Conservation (phyloP, 352 stramenopile genomes). For the Sclerospora graminicola region DNA sequence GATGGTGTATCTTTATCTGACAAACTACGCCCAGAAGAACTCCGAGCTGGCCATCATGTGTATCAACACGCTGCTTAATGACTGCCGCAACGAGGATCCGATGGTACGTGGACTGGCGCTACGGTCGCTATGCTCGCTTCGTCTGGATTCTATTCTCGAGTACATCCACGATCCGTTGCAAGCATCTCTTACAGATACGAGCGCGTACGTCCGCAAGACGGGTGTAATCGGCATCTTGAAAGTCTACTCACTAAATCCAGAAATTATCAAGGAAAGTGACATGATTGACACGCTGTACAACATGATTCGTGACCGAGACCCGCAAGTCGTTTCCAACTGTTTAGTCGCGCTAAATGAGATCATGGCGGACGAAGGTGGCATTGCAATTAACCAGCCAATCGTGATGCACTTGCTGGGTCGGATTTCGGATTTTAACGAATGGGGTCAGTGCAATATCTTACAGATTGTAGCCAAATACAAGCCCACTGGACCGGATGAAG, state of each 20-base stretch:
- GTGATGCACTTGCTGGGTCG: conserved; percentile 96
- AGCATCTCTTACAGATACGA: conserved; percentile 90
- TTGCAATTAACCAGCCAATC: conserved; percentile 95
- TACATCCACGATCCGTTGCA: conserved; percentile 94
- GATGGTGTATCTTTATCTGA: conserved; percentile 99
- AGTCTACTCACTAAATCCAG: conserved; percentile 87
- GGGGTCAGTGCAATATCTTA: conserved; percentile 95
- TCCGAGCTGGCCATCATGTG: conserved; percentile 99
- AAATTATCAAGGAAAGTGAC: conserved; percentile 87
- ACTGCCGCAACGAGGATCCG: conserved; percentile 97
- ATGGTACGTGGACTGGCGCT: conserved; percentile 97
- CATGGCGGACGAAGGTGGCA: conserved; percentile 92
- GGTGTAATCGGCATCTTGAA: conserved; percentile 99
- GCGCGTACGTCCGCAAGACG: conserved; percentile 98
- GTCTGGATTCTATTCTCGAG: conserved; percentile 96
- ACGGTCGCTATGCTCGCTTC: conserved; percentile 92
- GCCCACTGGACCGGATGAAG: conserved; percentile 90
- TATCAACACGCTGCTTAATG: conserved; percentile 99
- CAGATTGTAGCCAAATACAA: conserved; percentile 92
- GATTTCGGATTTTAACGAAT: conserved; percentile 99
- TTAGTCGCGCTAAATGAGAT: conserved; percentile 98
- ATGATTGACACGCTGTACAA: conserved; percentile 98
- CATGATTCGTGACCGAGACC: conserved; percentile 97
- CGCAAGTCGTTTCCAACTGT: conserved; percentile 95
- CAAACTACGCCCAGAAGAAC: conserved; percentile 97